phyloP scores from a whole-genome alignment of 164 flowering plant genomes.

The Annona cherimola region DNA sequence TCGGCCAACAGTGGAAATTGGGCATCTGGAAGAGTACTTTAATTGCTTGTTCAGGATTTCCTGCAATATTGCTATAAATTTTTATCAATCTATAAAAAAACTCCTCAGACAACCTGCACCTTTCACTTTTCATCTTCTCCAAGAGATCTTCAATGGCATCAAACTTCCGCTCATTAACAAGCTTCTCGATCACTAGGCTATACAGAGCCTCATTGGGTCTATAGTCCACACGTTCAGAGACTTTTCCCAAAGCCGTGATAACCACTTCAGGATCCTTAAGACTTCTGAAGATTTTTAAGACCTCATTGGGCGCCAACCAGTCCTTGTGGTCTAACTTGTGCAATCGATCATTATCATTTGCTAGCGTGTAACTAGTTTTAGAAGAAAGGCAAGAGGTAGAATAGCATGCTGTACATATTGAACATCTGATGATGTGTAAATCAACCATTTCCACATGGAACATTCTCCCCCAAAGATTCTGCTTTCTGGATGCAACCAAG shows the following conservation, averaged over 20 bases:
- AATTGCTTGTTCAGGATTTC: slow-evolving; percentile 42
- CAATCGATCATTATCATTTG: slow-evolving; percentile 1
- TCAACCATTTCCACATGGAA: background rate
- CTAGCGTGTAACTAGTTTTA: background rate
- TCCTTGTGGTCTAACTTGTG: slow-evolving; percentile 53
- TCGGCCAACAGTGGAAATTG: slow-evolving; percentile 55
- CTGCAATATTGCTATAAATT: slow-evolving; percentile 53
- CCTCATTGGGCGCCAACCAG: slow-evolving; percentile 74
- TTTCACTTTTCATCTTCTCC: slow-evolving; percentile 36
- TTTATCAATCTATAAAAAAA: slow-evolving; percentile 63
- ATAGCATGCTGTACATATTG: background rate
- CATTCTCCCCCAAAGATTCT: background rate
- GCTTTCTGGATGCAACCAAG: background rate
- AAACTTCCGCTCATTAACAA: slow-evolving; percentile 46
- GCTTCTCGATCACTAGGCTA: slow-evolving; percentile 41
- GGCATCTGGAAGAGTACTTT: slow-evolving; percentile 71
- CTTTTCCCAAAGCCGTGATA: slow-evolving; percentile 29
- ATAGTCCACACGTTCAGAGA: slow-evolving; percentile 67
- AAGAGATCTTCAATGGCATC: slow-evolving; percentile 54
- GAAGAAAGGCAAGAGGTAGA: slow-evolving; percentile 7
- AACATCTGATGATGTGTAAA: slow-evolving; percentile 3
- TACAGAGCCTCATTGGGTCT: slow-evolving; percentile 71
- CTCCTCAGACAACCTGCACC: slow-evolving; percentile 56
- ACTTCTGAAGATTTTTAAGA: slow-evolving; percentile 34
- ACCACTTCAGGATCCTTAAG: slow-evolving; percentile 46